Conservation (phyloP, 1,139 yeast species). For the Blastobotrys elegans region DNA sequence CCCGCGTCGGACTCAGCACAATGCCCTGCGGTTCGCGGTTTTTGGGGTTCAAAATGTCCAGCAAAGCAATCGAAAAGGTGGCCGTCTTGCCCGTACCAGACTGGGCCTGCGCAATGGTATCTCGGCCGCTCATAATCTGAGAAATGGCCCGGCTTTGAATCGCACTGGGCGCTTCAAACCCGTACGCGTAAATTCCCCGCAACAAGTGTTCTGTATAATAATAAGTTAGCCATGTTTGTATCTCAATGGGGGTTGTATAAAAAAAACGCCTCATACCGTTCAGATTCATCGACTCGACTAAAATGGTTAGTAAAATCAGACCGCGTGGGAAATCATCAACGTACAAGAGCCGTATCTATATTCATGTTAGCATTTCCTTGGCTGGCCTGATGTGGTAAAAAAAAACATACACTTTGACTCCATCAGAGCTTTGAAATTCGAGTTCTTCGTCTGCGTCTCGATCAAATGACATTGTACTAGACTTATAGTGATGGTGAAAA, state of each 20-base stretch:
- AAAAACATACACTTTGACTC: constrained; percentile 41
- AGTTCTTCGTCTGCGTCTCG: constrained; percentile 52
- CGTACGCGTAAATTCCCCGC: constrained; percentile 85
- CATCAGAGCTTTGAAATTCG: constrained; percentile 57
- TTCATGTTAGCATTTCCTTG: neutral
- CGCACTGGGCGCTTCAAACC: constrained; percentile 96
- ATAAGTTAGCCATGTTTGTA: neutral
- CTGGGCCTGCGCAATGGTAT: constrained; percentile 98
- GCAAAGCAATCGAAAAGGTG: constrained; percentile 94
- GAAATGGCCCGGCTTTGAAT: constrained; percentile 98
- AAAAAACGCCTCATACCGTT: constrained; percentile 34
- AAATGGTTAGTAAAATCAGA: constrained; percentile 34
- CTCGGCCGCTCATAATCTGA: constrained; percentile 95
- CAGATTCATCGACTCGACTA: constrained; percentile 75
- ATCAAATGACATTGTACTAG: constrained; percentile 38
- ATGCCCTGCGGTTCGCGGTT: constrained; percentile 58
- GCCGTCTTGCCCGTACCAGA: constrained; percentile 99
- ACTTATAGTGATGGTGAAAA: neutral
- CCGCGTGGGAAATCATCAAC: no score
- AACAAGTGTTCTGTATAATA: constrained; percentile 47
- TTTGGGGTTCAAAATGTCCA: constrained; percentile 75
- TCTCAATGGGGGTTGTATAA: no score
- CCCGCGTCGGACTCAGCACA: constrained; percentile 98
- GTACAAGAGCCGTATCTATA: constrained; percentile 18
- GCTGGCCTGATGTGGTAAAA: neutral